A percentile compares a stretch with the other conserved stretches of the same genome.
Conservation (phyloP, 2,329 filamentous ascomycete genomes). For the Penicillium sp. region DNA sequence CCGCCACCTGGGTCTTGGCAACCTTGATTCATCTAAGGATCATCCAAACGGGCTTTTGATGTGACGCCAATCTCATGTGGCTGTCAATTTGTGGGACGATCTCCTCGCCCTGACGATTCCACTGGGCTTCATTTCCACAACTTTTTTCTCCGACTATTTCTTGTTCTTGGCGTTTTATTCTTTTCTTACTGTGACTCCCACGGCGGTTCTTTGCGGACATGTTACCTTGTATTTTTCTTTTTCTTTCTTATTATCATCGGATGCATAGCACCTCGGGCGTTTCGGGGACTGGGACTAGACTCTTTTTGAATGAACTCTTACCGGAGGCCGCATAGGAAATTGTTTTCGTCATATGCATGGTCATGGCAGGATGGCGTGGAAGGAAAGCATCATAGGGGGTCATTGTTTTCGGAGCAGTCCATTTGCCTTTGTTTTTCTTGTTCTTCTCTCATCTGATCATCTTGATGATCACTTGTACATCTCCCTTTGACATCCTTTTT, state of each 20-base stretch:
- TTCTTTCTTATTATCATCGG: constrained; percentile 31
- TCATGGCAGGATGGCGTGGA: constrained; percentile 27
- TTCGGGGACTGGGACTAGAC: constrained; percentile 37
- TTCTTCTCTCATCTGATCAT: constrained; percentile 11
- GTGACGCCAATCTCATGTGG: not conserved
- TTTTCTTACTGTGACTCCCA: constrained; percentile 10
- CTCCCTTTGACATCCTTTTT: constrained; percentile 1
- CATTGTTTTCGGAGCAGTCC: constrained; percentile 29
- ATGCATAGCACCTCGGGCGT: constrained; percentile 41
- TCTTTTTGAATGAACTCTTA: constrained; percentile 33
- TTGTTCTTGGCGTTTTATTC: constrained; percentile 10
- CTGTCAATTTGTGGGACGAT: not conserved
- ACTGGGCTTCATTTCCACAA: constrained; percentile 11
- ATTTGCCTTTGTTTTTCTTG: constrained; percentile 14
- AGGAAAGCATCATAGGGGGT: constrained; percentile 32
- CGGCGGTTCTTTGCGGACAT: constrained; percentile 20
- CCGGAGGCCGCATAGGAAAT: constrained; percentile 33
- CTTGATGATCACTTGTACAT: constrained; percentile 9
- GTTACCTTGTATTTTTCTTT: constrained; percentile 22
- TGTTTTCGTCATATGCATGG: constrained; percentile 33
- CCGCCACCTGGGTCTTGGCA: constrained; percentile 27
- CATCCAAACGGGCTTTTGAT: constrained; percentile 2
- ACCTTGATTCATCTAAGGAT: constrained; percentile 14
- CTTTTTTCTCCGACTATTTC: not conserved
- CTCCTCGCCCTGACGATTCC: constrained; percentile 18